Evolutionary conservation across 176 grass and related monocot species (phyloP), one percentile per base, ranked within the genome.

Genomic region (Cenchrus purpureus): DNA sequence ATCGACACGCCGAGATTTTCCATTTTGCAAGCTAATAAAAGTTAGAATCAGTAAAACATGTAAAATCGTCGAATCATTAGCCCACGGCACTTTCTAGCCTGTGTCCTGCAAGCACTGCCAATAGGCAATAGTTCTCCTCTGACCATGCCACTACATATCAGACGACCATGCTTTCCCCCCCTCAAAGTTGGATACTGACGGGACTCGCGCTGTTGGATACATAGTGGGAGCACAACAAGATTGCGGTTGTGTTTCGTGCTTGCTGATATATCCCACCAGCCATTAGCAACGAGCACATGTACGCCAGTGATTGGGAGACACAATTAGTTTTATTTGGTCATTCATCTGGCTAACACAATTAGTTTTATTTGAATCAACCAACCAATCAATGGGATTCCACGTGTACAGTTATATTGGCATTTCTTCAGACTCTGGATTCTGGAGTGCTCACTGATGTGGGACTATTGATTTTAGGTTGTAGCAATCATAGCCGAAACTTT

Each of bases 191-290:
- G 45, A 42, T n/a, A 45, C 0, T 25, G 25, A 25, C 25, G 25
- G 25, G 25, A 25, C 25, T 25, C 25, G 25, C 25, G 25, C 25
- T 25, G 65, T 46, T 72, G 56, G 45, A 42, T n/a, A 45, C 0
- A 3, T 55, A 76, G 71, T 86, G 78, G 78, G 65, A 77, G 53
- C 73, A 73, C 53, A 68, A 67, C 81, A 64, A 42, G 11, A 7
- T n/a, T 31, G 1, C n/a, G 43, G 31, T 51, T 49, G 48, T 34
- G 60, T 64, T 62, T 20, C 2, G 46, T 63, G 82, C 54, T 22
- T 67, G 14, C 15, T 8, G 61, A 70, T 69, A 25, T 45, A 12
- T 28, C 83, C 20, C 73, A 90, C 72, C 56, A 82, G 37, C 45
- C 17, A 19, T 80, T 50, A 12, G 61, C 52, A 81, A 37, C 53